A percentile compares a stretch with the other conserved stretches of the same genome.
phyloP scores from a whole-genome alignment of 1,139 yeast genomes.

The Maudiozyma humilis region DNA sequence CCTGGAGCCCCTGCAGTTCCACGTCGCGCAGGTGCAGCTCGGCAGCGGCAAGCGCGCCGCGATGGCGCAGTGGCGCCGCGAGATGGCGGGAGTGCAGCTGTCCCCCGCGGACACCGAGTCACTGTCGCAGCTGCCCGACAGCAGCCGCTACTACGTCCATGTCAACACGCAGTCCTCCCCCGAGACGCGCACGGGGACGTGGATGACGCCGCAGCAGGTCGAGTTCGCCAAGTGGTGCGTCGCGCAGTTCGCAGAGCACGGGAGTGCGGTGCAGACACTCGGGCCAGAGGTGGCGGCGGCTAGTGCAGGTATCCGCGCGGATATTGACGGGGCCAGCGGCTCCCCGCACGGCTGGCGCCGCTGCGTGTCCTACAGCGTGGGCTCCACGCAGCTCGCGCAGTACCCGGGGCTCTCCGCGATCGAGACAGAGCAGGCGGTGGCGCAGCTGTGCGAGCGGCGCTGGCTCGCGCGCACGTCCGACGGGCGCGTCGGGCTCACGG shows the following conservation, averaged over 20 bases:
- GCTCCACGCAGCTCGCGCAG: slow-evolving; percentile 18
- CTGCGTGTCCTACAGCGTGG: slow-evolving; percentile 16
- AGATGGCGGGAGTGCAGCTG: neutral
- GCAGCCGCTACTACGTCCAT: slow-evolving; percentile 24
- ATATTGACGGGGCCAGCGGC: neutral
- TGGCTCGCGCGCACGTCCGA: slow-evolving; percentile 24
- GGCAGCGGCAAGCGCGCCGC: slow-evolving; percentile 22
- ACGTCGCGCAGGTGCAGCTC: slow-evolving; percentile 19
- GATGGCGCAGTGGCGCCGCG: neutral
- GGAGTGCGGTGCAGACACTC: slow-evolving; percentile 1
- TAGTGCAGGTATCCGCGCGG: neutral
- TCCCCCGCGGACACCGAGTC: neutral
- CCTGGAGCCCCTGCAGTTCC: slow-evolving; percentile 19
- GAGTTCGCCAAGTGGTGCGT: slow-evolving; percentile 25
- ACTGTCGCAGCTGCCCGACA: slow-evolving; percentile 8
- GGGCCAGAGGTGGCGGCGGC: slow-evolving; percentile 1
- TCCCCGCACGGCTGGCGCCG: slow-evolving; percentile 10
- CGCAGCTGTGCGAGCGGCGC: slow-evolving; percentile 19
- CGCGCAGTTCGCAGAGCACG: slow-evolving; percentile 12
- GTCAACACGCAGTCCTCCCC: slow-evolving; percentile 20
- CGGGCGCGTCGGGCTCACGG: slow-evolving; percentile 25
- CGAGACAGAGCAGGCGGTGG: slow-evolving; percentile 19
- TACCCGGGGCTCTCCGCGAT: slow-evolving; percentile 16
- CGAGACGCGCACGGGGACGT: slow-evolving; percentile 26
- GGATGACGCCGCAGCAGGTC: slow-evolving; percentile 22